Conservation (phyloP, 306 rosid genomes). For the Castanea sativa region DNA sequence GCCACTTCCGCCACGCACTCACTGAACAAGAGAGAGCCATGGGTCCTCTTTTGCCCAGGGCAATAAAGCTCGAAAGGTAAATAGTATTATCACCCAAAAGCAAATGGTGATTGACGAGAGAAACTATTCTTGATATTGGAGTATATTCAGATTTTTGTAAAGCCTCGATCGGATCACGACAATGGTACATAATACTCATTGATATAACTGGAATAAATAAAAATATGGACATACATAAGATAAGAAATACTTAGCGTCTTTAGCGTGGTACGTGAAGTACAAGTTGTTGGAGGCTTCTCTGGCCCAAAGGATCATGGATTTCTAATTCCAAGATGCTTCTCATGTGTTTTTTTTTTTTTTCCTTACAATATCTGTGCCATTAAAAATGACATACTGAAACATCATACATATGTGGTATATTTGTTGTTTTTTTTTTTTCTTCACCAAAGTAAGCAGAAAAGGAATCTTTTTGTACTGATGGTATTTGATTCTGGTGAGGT, state of each 20-base stretch:
- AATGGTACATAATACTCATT: slow-evolving; percentile 38
- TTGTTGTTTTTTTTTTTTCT: slow-evolving; percentile 8
- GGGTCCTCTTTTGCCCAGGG: slow-evolving; percentile 12
- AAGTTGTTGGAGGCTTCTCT: slow-evolving; percentile 4
- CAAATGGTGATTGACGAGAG: background rate
- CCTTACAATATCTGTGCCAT: background rate
- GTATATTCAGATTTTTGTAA: slow-evolving; percentile 23
- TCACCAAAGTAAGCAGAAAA: slow-evolving; percentile 20
- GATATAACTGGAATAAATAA: slow-evolving; percentile 35
- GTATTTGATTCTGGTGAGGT: slow-evolving; percentile 5
- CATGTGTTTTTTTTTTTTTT: slow-evolving; percentile 19
- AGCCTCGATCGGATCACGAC: slow-evolving; percentile 13
- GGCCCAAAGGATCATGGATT: slow-evolving; percentile 11
- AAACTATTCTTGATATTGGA: slow-evolving; percentile 5
- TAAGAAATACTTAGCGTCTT: slow-evolving; percentile 31
- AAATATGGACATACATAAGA: slow-evolving; percentile 28
- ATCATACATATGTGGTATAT: slow-evolving; percentile 3
- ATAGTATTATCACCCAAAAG: background rate
- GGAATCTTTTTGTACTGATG: slow-evolving; percentile 24
- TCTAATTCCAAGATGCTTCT: slow-evolving; percentile 17
- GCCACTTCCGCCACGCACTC: slow-evolving; percentile 95
- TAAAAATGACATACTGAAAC: slow-evolving; percentile 22
- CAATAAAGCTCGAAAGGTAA: slow-evolving; percentile 31
- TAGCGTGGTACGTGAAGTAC: background rate
- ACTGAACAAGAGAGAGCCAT: slow-evolving; percentile 56